Percentiles rank a stretch among this genome's conserved stretches.
These are phyloP conservation scores for Aspergillus sp. DNA, from an alignment of 2,329 filamentous ascomycete genomes.

Conservation along the genomic window DNA sequence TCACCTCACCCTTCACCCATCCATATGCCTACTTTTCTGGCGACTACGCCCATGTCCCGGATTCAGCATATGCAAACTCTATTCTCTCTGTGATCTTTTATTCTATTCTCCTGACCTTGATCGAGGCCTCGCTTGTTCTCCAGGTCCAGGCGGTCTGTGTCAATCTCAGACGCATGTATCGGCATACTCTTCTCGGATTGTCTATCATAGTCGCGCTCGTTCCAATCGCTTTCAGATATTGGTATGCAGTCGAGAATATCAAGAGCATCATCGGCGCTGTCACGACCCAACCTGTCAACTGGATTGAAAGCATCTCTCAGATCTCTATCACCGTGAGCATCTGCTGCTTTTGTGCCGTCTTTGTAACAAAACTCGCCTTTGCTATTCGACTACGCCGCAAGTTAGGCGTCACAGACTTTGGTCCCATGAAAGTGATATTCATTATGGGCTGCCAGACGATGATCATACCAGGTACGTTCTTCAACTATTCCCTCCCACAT, in stretches of 20 bases:
- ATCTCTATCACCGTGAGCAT: slow-evolving; percentile 61
- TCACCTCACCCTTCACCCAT: slow-evolving; percentile 63
- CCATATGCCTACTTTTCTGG: slow-evolving; percentile 64
- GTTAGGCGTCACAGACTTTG: slow-evolving; percentile 64
- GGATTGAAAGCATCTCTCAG: slow-evolving; percentile 52
- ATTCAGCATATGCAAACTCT: slow-evolving; percentile 50
- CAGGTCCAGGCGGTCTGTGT: slow-evolving; percentile 68
- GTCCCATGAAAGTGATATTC: slow-evolving; percentile 69
- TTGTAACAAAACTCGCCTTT: slow-evolving; percentile 63
- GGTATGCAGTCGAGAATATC: slow-evolving; percentile 55
- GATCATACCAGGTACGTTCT: slow-evolving; percentile 61
- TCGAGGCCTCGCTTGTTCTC: slow-evolving; percentile 64
- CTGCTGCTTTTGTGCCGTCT: slow-evolving; percentile 66
- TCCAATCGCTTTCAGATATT: slow-evolving; percentile 59
- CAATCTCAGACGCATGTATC: slow-evolving; percentile 51
- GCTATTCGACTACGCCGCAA: slow-evolving; percentile 60
- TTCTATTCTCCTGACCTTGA: slow-evolving; percentile 57
- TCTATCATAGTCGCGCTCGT: slow-evolving; percentile 56
- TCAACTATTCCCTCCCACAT: not conserved
- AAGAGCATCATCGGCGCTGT: slow-evolving; percentile 41
- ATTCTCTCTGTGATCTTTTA: slow-evolving; percentile 55
- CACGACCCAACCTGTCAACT: slow-evolving; percentile 36
- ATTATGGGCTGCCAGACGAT: slow-evolving; percentile 71
- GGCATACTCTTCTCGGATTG: slow-evolving; percentile 50
- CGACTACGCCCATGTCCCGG: slow-evolving; percentile 59